These are phyloP conservation scores for Sextonia rubra DNA, from an alignment of 164 flowering plant genomes.

Conservation along the genomic window DNA sequence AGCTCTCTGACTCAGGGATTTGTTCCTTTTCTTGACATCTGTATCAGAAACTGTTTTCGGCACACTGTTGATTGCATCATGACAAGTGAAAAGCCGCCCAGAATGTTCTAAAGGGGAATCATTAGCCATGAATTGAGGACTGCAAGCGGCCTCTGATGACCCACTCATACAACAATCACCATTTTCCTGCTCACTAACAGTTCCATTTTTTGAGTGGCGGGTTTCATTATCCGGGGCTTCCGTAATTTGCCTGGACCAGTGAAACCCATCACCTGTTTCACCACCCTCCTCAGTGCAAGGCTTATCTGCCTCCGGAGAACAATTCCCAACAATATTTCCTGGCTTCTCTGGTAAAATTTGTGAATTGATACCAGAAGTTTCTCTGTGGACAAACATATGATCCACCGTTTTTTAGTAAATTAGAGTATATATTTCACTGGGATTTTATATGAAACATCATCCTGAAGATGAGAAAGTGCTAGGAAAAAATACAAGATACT, in stretches of 20 bases:
- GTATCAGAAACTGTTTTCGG: slow-evolving; percentile 1
- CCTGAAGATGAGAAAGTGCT: neutral
- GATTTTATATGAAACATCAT: too few relatives aligned
- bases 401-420: neutral
- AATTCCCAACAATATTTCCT: slow-evolving; percentile 9
- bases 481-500: too few relatives aligned
- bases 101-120: neutral
- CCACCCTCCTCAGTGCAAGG: slow-evolving; percentile 1
- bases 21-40: slow-evolving; percentile 3
- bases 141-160: slow-evolving; percentile 5
- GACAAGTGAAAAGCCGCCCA: neutral
- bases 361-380: slow-evolving; percentile 4
- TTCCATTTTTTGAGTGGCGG: slow-evolving; percentile 4
- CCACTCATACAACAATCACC: slow-evolving; percentile 3
- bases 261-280: slow-evolving; percentile 3
- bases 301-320: slow-evolving; percentile 7
- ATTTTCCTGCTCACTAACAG: slow-evolving; percentile 12
- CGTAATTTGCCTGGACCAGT: neutral
- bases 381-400: slow-evolving; percentile 27
- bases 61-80: slow-evolving; percentile 3
- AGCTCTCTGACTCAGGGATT: slow-evolving; percentile 6
- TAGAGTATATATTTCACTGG: neutral
- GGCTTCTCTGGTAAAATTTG: slow-evolving; percentile 9
- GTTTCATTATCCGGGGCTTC: neutral
- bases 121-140: slow-evolving; percentile 7